Evolutionary conservation across 768 basidiomycete species (phyloP).

Genomic region (Asterophora lycoperdoides): DNA sequence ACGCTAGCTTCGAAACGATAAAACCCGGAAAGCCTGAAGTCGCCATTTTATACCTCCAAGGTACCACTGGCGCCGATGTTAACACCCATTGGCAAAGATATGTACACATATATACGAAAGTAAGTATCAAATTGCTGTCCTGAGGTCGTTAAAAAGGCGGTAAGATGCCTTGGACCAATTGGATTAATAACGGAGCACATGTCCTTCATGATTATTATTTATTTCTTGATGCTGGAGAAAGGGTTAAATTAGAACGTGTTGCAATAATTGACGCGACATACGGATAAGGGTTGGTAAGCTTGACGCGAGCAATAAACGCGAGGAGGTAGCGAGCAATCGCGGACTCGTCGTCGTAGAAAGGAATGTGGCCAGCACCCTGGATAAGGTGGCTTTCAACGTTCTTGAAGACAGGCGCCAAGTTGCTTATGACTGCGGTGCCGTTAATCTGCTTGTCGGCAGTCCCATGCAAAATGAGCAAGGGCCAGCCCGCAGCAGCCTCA

Average conservation of each 20-base stretch:
- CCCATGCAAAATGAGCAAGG: slow-evolving; percentile 24
- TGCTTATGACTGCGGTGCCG: slow-evolving; percentile 21
- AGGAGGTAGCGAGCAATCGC: slow-evolving; percentile 1
- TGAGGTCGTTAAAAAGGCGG: no score
- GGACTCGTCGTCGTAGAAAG: slow-evolving; percentile 24
- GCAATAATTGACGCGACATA: background rate
- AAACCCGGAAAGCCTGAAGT: no score
- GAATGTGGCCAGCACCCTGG: slow-evolving; percentile 26
- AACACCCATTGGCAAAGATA: background rate
- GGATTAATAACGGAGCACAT: background rate
- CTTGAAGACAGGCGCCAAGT: slow-evolving; percentile 29
- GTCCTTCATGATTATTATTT: background rate
- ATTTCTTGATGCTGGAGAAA: background rate
- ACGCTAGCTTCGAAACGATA: no score
- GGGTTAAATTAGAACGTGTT: background rate
- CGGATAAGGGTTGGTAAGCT: slow-evolving; percentile 1
- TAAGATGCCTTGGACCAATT: background rate
- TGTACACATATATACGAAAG: background rate
- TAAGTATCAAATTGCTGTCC: background rate
- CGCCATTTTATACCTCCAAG: no score
- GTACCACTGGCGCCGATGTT: no score
- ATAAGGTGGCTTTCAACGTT: slow-evolving; percentile 26
- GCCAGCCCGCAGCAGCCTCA: slow-evolving; percentile 24
- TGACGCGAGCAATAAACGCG: background rate
- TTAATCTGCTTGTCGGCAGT: slow-evolving; percentile 24